phyloP scores from a whole-genome alignment of 140 eudicot genomes.

The Flaveria floridana region DNA sequence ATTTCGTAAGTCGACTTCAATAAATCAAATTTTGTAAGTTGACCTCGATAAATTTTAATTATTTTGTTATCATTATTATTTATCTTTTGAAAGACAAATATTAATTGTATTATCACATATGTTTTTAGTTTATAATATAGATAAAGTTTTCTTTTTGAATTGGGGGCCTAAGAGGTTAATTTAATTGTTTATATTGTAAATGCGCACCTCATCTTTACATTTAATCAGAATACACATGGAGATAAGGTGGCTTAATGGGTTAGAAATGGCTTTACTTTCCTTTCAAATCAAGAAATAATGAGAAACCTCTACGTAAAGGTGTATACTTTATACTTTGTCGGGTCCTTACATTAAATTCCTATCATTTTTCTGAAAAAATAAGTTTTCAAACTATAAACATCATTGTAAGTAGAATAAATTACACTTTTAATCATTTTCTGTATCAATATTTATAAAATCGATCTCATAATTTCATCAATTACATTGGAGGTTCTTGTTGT shows the following conservation, averaged over 20 bases:
- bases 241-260: background rate
- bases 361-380: background rate
- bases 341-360: background rate
- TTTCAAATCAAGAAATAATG: background rate
- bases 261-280: constrained; percentile 7
- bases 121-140: too few relatives aligned
- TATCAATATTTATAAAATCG: background rate
- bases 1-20: too few relatives aligned
- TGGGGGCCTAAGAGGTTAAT: too few relatives aligned
- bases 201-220: background rate
- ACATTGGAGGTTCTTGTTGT: background rate
- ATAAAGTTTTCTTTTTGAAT: too few relatives aligned
- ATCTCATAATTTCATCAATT: background rate
- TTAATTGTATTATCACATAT: too few relatives aligned
- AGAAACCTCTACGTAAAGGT: background rate
- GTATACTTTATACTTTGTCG: too few relatives aligned
- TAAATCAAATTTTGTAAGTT: too few relatives aligned
- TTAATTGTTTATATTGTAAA: too few relatives aligned
- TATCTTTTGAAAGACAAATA: too few relatives aligned
- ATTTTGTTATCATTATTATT: too few relatives aligned
- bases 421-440: background rate
- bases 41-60: too few relatives aligned
- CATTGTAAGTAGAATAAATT: background rate
- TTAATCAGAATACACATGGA: background rate
- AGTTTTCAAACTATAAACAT: background rate